Percentiles rank a stretch among this genome's conserved stretches.
Conservation (phyloP, 1,139 yeast species). For the Lodderomyces jiufengensis region DNA sequence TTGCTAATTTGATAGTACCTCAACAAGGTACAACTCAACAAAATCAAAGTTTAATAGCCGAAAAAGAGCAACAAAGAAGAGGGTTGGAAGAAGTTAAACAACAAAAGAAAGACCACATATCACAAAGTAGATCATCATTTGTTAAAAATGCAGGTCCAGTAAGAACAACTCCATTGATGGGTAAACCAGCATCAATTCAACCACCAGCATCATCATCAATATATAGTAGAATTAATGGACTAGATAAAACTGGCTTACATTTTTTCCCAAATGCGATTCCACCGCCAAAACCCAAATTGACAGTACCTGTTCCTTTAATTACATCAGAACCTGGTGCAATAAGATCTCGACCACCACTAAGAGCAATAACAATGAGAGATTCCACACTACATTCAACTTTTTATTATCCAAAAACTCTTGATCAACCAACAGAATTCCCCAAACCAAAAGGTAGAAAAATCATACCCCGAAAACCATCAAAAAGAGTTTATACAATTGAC, state of each 20-base stretch:
- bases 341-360: conserved; percentile 17
- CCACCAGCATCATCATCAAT: conserved; percentile 34
- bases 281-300: conserved; percentile 38
- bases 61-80: conserved; percentile 22
- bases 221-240: conserved; percentile 8
- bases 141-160: conserved; percentile 8
- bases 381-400: conserved; percentile 24
- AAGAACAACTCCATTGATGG: conserved; percentile 35
- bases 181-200: conserved; percentile 46
- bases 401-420: conserved; percentile 33
- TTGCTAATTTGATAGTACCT: conserved; percentile 35
- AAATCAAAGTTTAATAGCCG: conserved; percentile 26
- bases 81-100: conserved; percentile 22
- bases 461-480: conserved; percentile 40
- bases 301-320: conserved; percentile 31
- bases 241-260: conserved; percentile 9
- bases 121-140: conserved; percentile 13
- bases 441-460: conserved; percentile 42
- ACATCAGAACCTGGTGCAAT: conserved; percentile 18
- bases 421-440: conserved; percentile 36
- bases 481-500: conserved; percentile 59
- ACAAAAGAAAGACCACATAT: conserved; percentile 19
- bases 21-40: conserved; percentile 31
- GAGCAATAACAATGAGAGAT: conserved; percentile 26
- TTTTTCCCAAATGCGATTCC: conserved; percentile 31